Base-by-base conservation (phyloP, 2,329 filamentous ascomycete genomes). In the Apiospora saccharicola region DNA sequence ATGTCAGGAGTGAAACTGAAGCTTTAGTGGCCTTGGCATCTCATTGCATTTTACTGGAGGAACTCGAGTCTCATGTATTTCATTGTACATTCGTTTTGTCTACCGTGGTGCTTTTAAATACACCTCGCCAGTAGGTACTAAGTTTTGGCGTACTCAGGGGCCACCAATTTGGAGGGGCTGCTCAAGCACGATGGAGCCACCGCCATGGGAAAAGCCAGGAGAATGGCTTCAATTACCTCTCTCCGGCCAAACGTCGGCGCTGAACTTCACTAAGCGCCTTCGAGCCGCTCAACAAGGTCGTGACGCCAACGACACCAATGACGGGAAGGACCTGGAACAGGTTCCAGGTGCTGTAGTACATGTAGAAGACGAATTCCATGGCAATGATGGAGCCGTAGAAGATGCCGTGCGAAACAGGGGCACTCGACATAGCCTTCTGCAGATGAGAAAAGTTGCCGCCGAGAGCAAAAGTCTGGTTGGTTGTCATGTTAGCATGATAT, bases 241-340 rank as follows among this genome's bases (percentile, higher is more conserved):
- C 85, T 4, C 95, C 95, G 30, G 93, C 92, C 78, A 98, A 85
- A 72, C 96, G 91, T 76, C 96, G 90, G 79, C 92, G 91, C 85
- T 98, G 96, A 43, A 99, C 96, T 86, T 99, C 96, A 69, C 94
- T 93, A 76, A 99, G 86, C 6, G 96, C 96, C 82, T 95, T 92
- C 80, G 92, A 95, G 72, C 96, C 96, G 81, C 94, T 98, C 74
- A 98, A 83, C 80, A 97, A 94, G 14, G 94, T 90, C 71, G 95
- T 89, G 37, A 89, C 83, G 22, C 91, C 91, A 43, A 96, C 89
- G 61, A 91, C 84, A 46, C 87, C 87, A 71, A 92, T 91, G 37
- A 91, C 91, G 5, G 95, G 95, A 69, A 99, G 86, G 19, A 90
- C 91, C 86, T 98, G 92, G 88, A 98, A 98, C 67, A 99, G 87